Percentiles rank a stretch among this genome's conserved stretches.
Evolutionary conservation across 1,284 basidiomycete species (phyloP).

Genomic region (Marasmius tenuissimus): DNA sequence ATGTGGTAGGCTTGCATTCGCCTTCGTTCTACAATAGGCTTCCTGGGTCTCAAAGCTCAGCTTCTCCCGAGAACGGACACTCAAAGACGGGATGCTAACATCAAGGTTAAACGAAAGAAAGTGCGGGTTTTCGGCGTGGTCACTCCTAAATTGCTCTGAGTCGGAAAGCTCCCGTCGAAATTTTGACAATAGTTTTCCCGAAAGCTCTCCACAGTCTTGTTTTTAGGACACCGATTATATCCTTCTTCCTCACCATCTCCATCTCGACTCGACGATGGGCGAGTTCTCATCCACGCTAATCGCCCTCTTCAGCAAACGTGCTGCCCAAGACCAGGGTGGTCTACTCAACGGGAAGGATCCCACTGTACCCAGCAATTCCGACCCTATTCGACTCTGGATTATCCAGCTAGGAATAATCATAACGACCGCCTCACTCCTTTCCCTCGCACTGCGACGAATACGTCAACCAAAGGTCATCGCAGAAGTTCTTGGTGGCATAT

Average conservation of each 20-base stretch:
- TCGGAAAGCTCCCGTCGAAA: too few species aligned
- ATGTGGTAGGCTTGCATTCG: too few species aligned
- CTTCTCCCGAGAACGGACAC: too few species aligned
- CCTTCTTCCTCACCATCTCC: neutral
- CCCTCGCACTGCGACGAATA: constrained; percentile 68
- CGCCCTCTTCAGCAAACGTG: constrained; percentile 33
- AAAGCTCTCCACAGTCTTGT: too few species aligned
- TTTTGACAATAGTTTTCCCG: too few species aligned
- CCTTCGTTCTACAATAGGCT: too few species aligned
- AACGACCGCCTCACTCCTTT: constrained; percentile 75
- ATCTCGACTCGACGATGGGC: neutral
- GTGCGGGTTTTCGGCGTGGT: too few species aligned
- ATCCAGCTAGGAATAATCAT: constrained; percentile 89
- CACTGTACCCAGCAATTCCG: constrained; percentile 54
- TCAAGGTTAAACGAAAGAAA: too few species aligned
- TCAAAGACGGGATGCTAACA: too few species aligned
- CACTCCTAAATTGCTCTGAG: too few species aligned
- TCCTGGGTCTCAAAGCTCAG: too few species aligned
- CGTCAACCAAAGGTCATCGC: constrained; percentile 83
- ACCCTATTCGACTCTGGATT: constrained; percentile 88
- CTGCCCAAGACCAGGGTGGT: constrained; percentile 58
- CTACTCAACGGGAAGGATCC: constrained; percentile 75
- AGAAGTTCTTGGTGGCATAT: constrained; percentile 86
- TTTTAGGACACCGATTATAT: neutral
- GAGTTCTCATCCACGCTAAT: constrained; percentile 41